Base-by-base conservation (phyloP, 2,329 filamentous ascomycete genomes). In the Alternaria triticimaculans region DNA sequence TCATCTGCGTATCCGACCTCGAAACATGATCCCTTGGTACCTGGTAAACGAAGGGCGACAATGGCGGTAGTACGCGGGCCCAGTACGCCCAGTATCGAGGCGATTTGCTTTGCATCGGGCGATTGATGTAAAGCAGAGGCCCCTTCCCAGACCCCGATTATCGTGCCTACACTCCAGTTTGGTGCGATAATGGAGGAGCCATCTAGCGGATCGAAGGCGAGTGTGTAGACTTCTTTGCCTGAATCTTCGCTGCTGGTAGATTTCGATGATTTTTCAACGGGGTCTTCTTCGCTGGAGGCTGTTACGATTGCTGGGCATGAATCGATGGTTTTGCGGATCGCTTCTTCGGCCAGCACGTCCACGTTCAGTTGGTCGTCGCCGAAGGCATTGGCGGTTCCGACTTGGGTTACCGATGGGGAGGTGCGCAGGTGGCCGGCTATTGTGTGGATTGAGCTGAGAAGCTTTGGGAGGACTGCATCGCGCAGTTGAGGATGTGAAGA, bases 171-270 rank as follows among this genome's bases (percentile, higher is more conserved):
- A 3, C 75, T 75, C 78, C 78, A 80, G 60, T 80, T 80, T 12
- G 78, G 73, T 3, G 74, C 74, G 53, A 80, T 79, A 63, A 90
- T 90, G 50, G 87, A 89, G 75, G 85, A 88, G 11, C 88, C 88
- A 67, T 90, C 88, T 0, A 90, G 83, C 0, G 88, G 88, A 68
- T 90, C 88, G 68, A 90, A 90, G 0, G 87, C 87, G 9, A 89
- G 77, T 0, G 87, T 85, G 76, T 90, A 90, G 30, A 53, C 20
- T 53, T 53, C 26, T 11, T 33, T 10, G 58, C 69, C 26, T 10
- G 56, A 79, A 67, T 37, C 75, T 21, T 62, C 76, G 76, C 75
- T 14, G 11, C 28, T 25, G 8, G 0, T 12, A 1, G 23, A n/a
- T 3, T 18, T 23, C 20, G 55, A 60, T 1, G 60, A 44, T 15